phyloP scores from a whole-genome alignment of 768 basidiomycete species.

The Amanita brunnescens region DNA sequence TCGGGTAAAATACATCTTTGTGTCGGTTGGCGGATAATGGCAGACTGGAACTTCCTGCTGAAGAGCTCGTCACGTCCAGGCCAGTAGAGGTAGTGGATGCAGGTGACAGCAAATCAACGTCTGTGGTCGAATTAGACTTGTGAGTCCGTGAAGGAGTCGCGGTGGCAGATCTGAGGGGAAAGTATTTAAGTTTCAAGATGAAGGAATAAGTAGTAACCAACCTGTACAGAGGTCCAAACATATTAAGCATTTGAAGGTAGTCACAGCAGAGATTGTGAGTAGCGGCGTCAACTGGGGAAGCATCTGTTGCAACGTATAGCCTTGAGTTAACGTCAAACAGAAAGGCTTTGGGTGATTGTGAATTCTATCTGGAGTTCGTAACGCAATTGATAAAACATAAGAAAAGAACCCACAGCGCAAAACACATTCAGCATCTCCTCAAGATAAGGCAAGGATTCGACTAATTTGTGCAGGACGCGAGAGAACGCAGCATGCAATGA shows the following conservation, averaged over 20 bases:
- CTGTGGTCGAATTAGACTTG: constrained; percentile 17
- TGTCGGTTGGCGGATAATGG: constrained; percentile 14
- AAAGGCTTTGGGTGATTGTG: constrained; percentile 89
- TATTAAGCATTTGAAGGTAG: constrained; percentile 79
- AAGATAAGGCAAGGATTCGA: constrained; percentile 76
- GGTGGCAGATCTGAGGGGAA: constrained; percentile 20
- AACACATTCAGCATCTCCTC: constrained; percentile 86
- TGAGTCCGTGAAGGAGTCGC: constrained; percentile 21
- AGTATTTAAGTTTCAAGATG: background rate
- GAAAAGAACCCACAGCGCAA: constrained; percentile 46
- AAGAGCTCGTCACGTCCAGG: constrained; percentile 5
- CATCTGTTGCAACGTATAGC: constrained; percentile 90
- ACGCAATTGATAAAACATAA: constrained; percentile 1
- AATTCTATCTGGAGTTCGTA: constrained; percentile 47
- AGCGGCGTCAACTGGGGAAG: constrained; percentile 81
- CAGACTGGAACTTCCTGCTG: background rate
- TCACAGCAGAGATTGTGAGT: constrained; percentile 89
- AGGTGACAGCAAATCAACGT: constrained; percentile 14
- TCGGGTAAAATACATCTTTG: constrained; percentile 56
- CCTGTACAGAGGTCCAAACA: constrained; percentile 85
- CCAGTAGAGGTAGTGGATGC: constrained; percentile 14
- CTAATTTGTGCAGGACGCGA: constrained; percentile 77
- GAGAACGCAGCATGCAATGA: constrained; percentile 90
- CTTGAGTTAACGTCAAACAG: constrained; percentile 82
- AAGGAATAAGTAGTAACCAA: constrained; percentile 21